Base-by-base conservation (phyloP, 495 filamentous ascomycete genomes). In the Rostrohypoxylon terebratum region DNA sequence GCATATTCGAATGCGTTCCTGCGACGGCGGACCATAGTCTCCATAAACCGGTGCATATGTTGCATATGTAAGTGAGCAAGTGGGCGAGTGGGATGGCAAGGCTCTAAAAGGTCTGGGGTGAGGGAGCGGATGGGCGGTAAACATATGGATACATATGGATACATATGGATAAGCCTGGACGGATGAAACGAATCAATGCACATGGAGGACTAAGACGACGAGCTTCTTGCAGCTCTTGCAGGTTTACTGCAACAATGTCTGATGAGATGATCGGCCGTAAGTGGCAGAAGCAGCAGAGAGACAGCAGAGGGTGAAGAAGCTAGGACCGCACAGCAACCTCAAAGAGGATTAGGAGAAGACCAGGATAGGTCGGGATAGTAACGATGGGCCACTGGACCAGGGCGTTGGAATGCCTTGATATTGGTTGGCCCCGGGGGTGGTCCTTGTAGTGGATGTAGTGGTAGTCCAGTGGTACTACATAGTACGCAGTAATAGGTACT, bases 131-230 rank as follows among this genome's bases (percentile, higher is more conserved):
- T 51, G 71, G 53, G 70, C 70, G 71, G 71, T 73, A 73, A 73
- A 73, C 70, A 73, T 61, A 68, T 48, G 63, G 58, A 42, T 42
- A 34, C 33, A 58, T 59, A n/a, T n/a, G n/a, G n/a, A n/a, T n/a
- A n/a, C 28, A 28, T 28, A 28, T 28, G 28, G 28, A 28, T 28
- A 48, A 42, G 54, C 54, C 60, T 63, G 48, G 31, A 58, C 60
- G 65, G 61, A 69, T 73, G 71, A 73, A 73, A 73, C 66, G 61
- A 45, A 45, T 57, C 66, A 73, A 69, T 69, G 71, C 71, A 69
- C 61, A 63, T 25, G 66, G 40, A 48, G 61, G 71, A 59, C 48
- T 18, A 33, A 69, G 40, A 48, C 66, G 71, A 59, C 48, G 34
- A 33, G 67, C 57, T 71, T 71, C 44, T 61, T 62, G 25, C 16